A percentile compares a stretch with the other conserved stretches of the same genome.
Evolutionary conservation across 1,284 basidiomycete species (phyloP).

Genomic region (Inonotus obliquus): DNA sequence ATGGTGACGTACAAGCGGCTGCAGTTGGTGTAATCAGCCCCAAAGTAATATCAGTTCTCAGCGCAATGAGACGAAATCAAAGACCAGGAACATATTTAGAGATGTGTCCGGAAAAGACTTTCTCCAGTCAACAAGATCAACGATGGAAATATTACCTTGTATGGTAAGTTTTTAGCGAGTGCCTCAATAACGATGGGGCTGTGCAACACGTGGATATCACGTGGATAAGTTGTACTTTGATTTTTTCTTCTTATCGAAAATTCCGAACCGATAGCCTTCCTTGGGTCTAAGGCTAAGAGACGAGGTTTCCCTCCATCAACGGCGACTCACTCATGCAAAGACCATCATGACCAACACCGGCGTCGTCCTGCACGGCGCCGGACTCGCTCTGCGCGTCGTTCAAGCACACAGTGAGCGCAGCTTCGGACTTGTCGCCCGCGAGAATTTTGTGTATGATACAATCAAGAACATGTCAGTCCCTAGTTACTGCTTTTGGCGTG

Average conservation of each 20-base stretch:
- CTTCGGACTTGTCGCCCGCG: not conserved
- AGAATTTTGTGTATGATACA: constrained; percentile 1
- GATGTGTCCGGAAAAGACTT: too few relatives aligned
- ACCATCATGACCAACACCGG: constrained; percentile 11
- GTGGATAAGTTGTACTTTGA: not conserved
- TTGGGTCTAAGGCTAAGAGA: not conserved
- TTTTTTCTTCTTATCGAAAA: not conserved
- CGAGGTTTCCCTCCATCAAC: not conserved
- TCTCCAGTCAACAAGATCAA: too few relatives aligned
- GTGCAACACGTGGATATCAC: not conserved
- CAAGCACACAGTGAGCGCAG: not conserved
- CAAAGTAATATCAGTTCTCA: too few relatives aligned
- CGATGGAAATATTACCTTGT: too few relatives aligned
- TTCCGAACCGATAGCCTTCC: not conserved
- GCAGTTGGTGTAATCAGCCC: too few relatives aligned
- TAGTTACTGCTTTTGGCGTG: not conserved
- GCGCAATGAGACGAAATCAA: too few relatives aligned
- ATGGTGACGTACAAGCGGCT: too few relatives aligned
- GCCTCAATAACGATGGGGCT: not conserved
- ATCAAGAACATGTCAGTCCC: constrained; percentile 14
- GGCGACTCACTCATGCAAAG: constrained; percentile 3
- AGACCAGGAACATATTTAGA: too few relatives aligned
- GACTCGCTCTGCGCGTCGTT: constrained; percentile 1
- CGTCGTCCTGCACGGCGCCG: constrained; percentile 3
- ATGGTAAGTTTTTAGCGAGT: too few relatives aligned